Percentiles rank a stretch among this genome's conserved stretches.
These are phyloP conservation scores for Suhomyces ambrosiae DNA, from an alignment of 1,139 yeast species.

Conservation along the genomic window DNA sequence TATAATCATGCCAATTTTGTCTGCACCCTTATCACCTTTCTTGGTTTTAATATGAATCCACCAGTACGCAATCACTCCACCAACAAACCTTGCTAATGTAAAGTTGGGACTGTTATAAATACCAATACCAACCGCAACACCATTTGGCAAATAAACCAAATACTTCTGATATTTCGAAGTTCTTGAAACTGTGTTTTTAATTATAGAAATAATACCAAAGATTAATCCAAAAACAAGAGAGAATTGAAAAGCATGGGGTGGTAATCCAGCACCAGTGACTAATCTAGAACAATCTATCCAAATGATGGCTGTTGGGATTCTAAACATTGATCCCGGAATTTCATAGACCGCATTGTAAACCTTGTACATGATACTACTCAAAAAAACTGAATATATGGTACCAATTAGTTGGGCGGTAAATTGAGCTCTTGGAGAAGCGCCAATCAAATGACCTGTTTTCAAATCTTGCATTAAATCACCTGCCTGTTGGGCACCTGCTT, in stretches of 20 bases:
- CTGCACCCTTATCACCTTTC: conserved; percentile 30
- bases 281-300: conserved; percentile 96
- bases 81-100: conserved; percentile 88
- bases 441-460: conserved; percentile 88
- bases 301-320: conserved; percentile 92
- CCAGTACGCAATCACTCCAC: conserved; percentile 72
- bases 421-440: conserved; percentile 92
- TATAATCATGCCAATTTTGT: conserved; percentile 73
- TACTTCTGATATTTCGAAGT: conserved; percentile 41
- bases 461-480: conserved; percentile 98
- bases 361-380: conserved; percentile 80
- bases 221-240: conserved; percentile 66
- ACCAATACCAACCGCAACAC: conserved; percentile 97
- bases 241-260: conserved; percentile 71
- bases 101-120: conserved; percentile 92
- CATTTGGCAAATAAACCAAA: conserved; percentile 74
- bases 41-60: conserved; percentile 49
- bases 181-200: conserved; percentile 55
- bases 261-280: conserved; percentile 89
- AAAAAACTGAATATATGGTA: conserved; percentile 74
- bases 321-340: conserved; percentile 77
- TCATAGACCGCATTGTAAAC: conserved; percentile 79
- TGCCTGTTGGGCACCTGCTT: conserved; percentile 99
- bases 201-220: conserved; percentile 69
- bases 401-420: conserved; percentile 89